These are phyloP conservation scores for Aotearoamyces nothofagi DNA, from an alignment of 2,329 filamentous ascomycete genomes.

Conservation along the genomic window DNA sequence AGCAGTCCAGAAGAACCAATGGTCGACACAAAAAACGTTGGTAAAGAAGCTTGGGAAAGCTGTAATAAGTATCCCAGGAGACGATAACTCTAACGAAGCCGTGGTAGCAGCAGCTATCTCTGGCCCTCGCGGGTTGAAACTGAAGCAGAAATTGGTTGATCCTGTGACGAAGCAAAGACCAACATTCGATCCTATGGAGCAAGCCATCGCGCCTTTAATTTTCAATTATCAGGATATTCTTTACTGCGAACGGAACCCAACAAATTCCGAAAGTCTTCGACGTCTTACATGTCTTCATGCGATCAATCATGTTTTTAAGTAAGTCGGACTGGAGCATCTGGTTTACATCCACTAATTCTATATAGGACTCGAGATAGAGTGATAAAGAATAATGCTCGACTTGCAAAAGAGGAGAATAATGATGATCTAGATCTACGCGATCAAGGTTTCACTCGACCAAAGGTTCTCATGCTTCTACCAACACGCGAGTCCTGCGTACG, in stretches of 20 bases:
- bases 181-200: slow-evolving; percentile 45
- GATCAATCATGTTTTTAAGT: slow-evolving; percentile 86
- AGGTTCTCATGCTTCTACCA: slow-evolving; percentile 79
- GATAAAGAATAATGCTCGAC: slow-evolving; percentile 77
- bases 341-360: neutral
- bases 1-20: slow-evolving; percentile 32
- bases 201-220: slow-evolving; percentile 51
- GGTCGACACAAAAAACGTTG: slow-evolving; percentile 29
- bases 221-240: slow-evolving; percentile 76
- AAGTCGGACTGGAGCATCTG: slow-evolving; percentile 14
- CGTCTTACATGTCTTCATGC: slow-evolving; percentile 67
- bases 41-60: slow-evolving; percentile 30
- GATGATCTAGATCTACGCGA: slow-evolving; percentile 66
- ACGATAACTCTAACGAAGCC: slow-evolving; percentile 19
- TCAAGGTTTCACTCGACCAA: slow-evolving; percentile 90
- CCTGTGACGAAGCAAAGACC: slow-evolving; percentile 35
- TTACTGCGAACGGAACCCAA: slow-evolving; percentile 54
- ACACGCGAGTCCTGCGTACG: slow-evolving; percentile 76
- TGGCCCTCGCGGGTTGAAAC: slow-evolving; percentile 32
- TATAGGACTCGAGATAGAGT: slow-evolving; percentile 72
- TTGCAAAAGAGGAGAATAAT: slow-evolving; percentile 49
- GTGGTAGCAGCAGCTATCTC: slow-evolving; percentile 9
- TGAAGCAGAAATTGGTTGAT: slow-evolving; percentile 56
- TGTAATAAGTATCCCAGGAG: slow-evolving; percentile 30
- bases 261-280: slow-evolving; percentile 54